Evolutionary conservation across 768 basidiomycete genomes (phyloP).

Genomic region (Holtermanniella nyarrowii): DNA sequence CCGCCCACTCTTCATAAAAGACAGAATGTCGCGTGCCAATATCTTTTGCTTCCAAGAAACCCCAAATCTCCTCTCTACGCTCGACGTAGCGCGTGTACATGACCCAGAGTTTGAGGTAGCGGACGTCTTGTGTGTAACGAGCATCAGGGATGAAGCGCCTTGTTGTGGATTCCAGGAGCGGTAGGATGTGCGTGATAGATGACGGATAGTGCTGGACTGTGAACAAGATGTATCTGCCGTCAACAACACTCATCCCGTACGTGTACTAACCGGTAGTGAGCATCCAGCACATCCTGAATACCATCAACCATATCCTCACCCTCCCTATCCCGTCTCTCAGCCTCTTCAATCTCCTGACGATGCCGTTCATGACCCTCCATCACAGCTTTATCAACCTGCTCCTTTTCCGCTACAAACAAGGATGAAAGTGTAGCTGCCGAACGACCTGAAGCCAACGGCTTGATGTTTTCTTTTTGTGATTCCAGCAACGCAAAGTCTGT

Average conservation of each 20-base stretch:
- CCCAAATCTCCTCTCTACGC: conserved; percentile 63
- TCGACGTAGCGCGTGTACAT: conserved; percentile 74
- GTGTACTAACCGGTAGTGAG: conserved; percentile 57
- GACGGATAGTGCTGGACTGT: conserved; percentile 74
- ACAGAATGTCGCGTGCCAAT: conserved; percentile 70
- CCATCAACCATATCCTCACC: conserved; percentile 50
- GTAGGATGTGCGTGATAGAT: conserved; percentile 60
- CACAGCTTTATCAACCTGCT: conserved; percentile 54
- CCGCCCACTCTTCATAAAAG: conserved; percentile 86
- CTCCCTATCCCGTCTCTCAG: conserved; percentile 40
- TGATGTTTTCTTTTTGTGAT: conserved; percentile 47
- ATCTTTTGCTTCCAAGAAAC: conserved; percentile 80
- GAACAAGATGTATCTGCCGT: conserved; percentile 62
- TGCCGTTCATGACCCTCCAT: conserved; percentile 41
- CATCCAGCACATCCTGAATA: conserved; percentile 67
- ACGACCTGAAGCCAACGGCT: conserved; percentile 43
- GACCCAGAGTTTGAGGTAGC: conserved; percentile 87
- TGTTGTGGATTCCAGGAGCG: conserved; percentile 75
- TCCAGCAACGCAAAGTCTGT: conserved; percentile 45
- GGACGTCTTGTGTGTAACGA: conserved; percentile 67
- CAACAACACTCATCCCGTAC: not conserved
- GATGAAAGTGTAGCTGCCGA: conserved; percentile 44
- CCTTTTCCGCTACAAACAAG: conserved; percentile 45
- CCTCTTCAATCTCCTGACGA: conserved; percentile 38
- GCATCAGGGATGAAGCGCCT: conserved; percentile 68